Evolutionary conservation across 2,329 filamentous ascomycete genomes (phyloP).

Genomic region (Pyrenophora graminea): DNA sequence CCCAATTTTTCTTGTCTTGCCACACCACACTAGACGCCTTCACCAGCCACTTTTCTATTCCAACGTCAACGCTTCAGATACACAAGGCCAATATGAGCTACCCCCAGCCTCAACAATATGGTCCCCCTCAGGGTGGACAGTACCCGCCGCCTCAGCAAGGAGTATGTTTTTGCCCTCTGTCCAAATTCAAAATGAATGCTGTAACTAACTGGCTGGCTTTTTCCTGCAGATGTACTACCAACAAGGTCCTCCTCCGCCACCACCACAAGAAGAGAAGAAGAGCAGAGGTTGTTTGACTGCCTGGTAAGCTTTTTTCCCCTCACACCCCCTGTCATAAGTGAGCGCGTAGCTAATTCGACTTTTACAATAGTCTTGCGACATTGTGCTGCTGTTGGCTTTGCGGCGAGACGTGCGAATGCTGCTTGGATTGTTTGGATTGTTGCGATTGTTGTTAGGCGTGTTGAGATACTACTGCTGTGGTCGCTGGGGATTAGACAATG

Average conservation of each 20-base stretch:
- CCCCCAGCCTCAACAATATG: slow-evolving; percentile 26
- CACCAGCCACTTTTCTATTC: slow-evolving; percentile 24
- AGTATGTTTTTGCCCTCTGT: slow-evolving; percentile 15
- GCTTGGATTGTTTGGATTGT: slow-evolving; percentile 39
- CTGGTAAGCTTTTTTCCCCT: slow-evolving; percentile 29
- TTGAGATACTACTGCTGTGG: too few species aligned
- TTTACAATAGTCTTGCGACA: slow-evolving; percentile 33
- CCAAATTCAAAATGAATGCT: background rate
- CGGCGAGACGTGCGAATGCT: slow-evolving; percentile 44
- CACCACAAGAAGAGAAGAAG: slow-evolving; percentile 35
- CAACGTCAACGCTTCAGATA: slow-evolving; percentile 11
- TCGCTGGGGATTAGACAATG: too few species aligned
- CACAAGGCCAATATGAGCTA: slow-evolving; percentile 17
- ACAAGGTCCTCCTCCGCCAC: slow-evolving; percentile 29
- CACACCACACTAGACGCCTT: slow-evolving; percentile 4
- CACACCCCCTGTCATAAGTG: background rate
- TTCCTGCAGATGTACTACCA: slow-evolving; percentile 39
- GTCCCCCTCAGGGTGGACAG: slow-evolving; percentile 29
- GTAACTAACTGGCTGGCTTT: background rate
- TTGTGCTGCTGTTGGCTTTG: slow-evolving; percentile 45
- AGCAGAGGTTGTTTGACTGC: slow-evolving; percentile 39
- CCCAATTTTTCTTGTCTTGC: background rate
- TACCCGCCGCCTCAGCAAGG: slow-evolving; percentile 39
- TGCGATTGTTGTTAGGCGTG: slow-evolving; percentile 14
- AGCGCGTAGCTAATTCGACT: too few species aligned